Conservation (phyloP, 1,284 basidiomycete genomes). For the Rhodofomes roseus region DNA sequence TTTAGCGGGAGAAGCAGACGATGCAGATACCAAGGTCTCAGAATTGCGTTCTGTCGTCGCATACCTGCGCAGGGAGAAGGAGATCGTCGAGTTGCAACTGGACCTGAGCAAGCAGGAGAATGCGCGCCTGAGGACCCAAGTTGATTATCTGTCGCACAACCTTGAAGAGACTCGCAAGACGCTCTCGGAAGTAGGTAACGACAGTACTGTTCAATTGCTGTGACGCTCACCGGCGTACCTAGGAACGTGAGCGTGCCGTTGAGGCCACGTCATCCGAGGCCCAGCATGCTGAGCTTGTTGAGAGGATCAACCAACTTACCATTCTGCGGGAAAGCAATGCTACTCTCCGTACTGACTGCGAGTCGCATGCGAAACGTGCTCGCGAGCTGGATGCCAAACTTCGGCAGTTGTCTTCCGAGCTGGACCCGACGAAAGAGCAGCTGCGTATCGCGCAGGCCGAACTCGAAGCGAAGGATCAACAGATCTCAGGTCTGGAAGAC, state of each 20-base stretch:
- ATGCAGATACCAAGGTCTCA: constrained; percentile 56
- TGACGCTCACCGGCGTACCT: constrained; percentile 3
- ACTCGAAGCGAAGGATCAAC: constrained; percentile 64
- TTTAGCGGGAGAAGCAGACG: constrained; percentile 38
- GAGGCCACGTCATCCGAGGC: constrained; percentile 68
- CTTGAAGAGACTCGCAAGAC: constrained; percentile 68
- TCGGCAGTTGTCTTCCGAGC: constrained; percentile 53
- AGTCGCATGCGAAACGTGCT: constrained; percentile 61
- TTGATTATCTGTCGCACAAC: constrained; percentile 68
- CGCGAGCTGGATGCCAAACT: constrained; percentile 65
- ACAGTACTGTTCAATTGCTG: neutral
- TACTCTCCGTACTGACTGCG: constrained; percentile 76
- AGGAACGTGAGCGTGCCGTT: constrained; percentile 79
- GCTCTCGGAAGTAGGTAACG: constrained; percentile 52
- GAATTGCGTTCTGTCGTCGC: constrained; percentile 80
- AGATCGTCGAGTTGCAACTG: constrained; percentile 84
- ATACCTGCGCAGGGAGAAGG: constrained; percentile 86
- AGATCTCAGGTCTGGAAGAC: constrained; percentile 71
- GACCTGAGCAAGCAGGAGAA: constrained; percentile 86
- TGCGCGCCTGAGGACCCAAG: constrained; percentile 69
- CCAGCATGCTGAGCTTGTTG: constrained; percentile 82
- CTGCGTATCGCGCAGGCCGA: constrained; percentile 69
- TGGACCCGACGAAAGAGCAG: constrained; percentile 77
- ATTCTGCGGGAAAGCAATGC: constrained; percentile 87
- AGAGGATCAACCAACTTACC: constrained; percentile 86